Evolutionary conservation across 306 rosid species (phyloP).

Genomic region (Ziziphus jujuba): DNA sequence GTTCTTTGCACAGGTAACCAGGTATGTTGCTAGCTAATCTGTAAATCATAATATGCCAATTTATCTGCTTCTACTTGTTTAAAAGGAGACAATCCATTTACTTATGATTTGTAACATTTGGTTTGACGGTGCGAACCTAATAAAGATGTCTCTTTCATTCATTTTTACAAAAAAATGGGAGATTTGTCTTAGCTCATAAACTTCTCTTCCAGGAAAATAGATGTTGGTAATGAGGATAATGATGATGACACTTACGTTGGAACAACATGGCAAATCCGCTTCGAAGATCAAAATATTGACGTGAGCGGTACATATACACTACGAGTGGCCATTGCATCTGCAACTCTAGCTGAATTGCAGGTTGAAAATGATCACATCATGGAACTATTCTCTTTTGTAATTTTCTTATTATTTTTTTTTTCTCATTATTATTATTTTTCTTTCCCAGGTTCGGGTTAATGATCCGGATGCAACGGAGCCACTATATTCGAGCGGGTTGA

Average conservation of each 20-base stretch:
- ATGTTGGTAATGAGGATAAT: no score
- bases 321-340: conserved; percentile 84
- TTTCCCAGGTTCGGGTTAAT: conserved; percentile 65
- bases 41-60: neutral
- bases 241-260: conserved; percentile 66
- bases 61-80: neutral
- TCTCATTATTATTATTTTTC: conserved; percentile 4
- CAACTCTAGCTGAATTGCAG: conserved; percentile 80
- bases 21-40: conserved; percentile 44
- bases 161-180: no score
- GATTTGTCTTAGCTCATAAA: neutral
- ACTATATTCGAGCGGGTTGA: conserved; percentile 76
- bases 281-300: conserved; percentile 48
- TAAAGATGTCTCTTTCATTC: no score
- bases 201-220: conserved; percentile 55
- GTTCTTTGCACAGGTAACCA: conserved; percentile 94
- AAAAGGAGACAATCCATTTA: neutral
- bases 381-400: no score
- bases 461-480: conserved; percentile 56
- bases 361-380: conserved; percentile 33
- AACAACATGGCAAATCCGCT: conserved; percentile 92
- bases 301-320: conserved; percentile 52
- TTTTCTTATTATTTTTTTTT: neutral
- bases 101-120: no score
- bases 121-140: no score